Percentiles rank a stretch among this genome's conserved stretches.
phyloP scores from a whole-genome alignment of 352 stramenopile genomes.

The Pythium pyrilobum region DNA sequence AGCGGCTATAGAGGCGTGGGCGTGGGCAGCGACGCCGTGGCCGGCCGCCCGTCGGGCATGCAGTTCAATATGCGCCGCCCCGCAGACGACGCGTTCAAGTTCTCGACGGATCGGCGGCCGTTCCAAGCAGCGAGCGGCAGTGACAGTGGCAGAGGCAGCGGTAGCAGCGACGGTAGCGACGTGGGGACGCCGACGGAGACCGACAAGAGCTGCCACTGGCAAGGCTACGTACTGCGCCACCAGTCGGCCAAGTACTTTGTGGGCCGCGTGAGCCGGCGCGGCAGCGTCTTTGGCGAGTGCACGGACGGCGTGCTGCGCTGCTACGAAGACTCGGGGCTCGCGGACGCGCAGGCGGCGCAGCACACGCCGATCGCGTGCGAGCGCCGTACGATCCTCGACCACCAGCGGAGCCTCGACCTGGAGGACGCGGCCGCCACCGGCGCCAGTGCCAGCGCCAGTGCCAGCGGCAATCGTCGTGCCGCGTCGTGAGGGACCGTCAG shows the following conservation, averaged over 20 bases:
- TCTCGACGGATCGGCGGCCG: too few species aligned
- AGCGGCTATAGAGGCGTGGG: too few species aligned
- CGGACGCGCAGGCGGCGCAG: not conserved
- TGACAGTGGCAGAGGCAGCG: too few species aligned
- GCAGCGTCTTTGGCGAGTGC: conserved; percentile 16
- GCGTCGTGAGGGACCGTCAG: too few species aligned
- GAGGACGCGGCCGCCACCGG: not conserved
- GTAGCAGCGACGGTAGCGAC: too few species aligned
- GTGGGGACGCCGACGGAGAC: not conserved
- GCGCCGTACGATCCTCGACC: not conserved
- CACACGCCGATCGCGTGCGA: conserved; percentile 1
- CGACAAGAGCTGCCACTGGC: conserved; percentile 1
- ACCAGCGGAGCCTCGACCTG: conserved; percentile 4
- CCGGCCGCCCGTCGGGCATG: too few species aligned
- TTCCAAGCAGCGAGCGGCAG: too few species aligned
- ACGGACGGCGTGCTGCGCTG: conserved; percentile 2
- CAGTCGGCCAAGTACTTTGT: conserved; percentile 7
- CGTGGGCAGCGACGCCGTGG: too few species aligned
- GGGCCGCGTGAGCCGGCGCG: conserved; percentile 8
- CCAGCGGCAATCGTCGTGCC: too few species aligned
- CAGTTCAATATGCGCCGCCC: too few species aligned
- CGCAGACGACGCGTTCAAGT: too few species aligned
- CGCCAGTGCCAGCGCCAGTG: not conserved
- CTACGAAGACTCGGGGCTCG: conserved; percentile 16
- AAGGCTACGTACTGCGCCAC: conserved; percentile 3